Conservation (phyloP, 305 asterid species). For the Euphrasia arctica region DNA sequence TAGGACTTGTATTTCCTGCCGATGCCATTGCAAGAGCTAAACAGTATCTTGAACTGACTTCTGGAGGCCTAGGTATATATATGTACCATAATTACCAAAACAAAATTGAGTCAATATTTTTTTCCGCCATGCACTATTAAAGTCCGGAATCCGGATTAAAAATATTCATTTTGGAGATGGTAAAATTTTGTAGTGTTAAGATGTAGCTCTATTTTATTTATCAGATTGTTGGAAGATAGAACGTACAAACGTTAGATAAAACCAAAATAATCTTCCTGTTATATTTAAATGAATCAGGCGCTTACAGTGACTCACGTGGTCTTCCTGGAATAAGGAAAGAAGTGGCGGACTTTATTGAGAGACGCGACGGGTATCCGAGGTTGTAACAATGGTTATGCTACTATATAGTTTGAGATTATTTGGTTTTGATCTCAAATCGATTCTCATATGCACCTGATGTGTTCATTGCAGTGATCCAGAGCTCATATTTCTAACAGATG, state of each 20-base stretch:
- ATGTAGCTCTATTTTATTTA: background rate
- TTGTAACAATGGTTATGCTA: background rate
- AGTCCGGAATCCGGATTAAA: background rate
- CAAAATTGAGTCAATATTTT: background rate
- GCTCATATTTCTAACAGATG: slow-evolving; percentile 59
- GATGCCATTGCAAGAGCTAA: slow-evolving; percentile 97
- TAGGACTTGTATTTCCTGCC: slow-evolving; percentile 88
- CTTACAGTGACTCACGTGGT: slow-evolving; percentile 19
- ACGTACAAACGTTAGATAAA: slow-evolving; percentile 13
- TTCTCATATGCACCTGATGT: slow-evolving; percentile 1
- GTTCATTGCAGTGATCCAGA: slow-evolving; percentile 56
- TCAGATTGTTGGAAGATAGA: too few species aligned
- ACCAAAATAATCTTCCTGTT: slow-evolving; percentile 13
- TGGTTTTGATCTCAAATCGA: slow-evolving; percentile 23
- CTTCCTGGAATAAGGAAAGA: slow-evolving; percentile 18
- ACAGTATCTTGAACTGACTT: slow-evolving; percentile 68
- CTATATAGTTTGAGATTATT: slow-evolving; percentile 6
- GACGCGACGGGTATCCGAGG: slow-evolving; percentile 20
- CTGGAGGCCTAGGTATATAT: slow-evolving; percentile 98
- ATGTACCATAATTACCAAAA: background rate
- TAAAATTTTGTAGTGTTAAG: slow-evolving; percentile 1
- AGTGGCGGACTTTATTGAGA: slow-evolving; percentile 12
- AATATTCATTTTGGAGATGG: slow-evolving; percentile 5
- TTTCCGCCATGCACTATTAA: background rate
- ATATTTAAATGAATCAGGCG: slow-evolving; percentile 12